Conservation (phyloP, 306 rosid genomes). For the Ziziphus jujuba region DNA sequence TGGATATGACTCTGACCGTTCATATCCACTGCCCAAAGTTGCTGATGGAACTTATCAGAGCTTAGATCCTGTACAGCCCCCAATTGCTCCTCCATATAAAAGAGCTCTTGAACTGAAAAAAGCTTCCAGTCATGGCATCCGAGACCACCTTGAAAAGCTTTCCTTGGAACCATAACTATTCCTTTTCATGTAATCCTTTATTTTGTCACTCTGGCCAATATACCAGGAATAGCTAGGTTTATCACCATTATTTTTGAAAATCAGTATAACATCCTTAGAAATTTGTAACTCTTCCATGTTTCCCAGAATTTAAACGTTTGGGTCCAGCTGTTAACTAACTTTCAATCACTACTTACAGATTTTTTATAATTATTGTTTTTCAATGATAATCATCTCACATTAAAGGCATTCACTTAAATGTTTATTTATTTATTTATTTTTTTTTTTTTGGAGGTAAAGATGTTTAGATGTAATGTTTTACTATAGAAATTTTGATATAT, state of each 20-base stretch:
- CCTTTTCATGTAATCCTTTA: constrained; percentile 18
- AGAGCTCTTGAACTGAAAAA: constrained; percentile 64
- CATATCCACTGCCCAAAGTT: constrained; percentile 82
- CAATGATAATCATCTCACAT: too few relatives aligned
- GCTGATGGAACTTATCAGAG: constrained; percentile 76
- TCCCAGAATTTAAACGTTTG: background rate
- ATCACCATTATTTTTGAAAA: background rate
- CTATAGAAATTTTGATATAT: too few relatives aligned
- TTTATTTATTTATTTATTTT: too few relatives aligned
- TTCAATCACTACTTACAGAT: background rate
- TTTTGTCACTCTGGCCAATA: constrained; percentile 11
- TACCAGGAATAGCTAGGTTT: constrained; percentile 20
- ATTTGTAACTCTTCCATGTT: background rate
- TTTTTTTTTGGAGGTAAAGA: too few relatives aligned
- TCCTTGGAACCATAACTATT: constrained; percentile 59
- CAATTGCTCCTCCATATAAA: constrained; percentile 81
- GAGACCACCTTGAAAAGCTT: constrained; percentile 62
- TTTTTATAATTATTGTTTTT: too few relatives aligned
- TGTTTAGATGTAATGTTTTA: too few relatives aligned
- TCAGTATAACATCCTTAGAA: background rate
- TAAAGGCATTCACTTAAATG: too few relatives aligned
- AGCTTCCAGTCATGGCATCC: constrained; percentile 53
- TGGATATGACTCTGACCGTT: constrained; percentile 87
- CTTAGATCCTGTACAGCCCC: constrained; percentile 87
- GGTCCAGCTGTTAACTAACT: background rate